A percentile compares a stretch with the other conserved stretches of the same genome.
Evolutionary conservation across 1,284 basidiomycete genomes (phyloP).

Genomic region (Microbotryum intermedium): DNA sequence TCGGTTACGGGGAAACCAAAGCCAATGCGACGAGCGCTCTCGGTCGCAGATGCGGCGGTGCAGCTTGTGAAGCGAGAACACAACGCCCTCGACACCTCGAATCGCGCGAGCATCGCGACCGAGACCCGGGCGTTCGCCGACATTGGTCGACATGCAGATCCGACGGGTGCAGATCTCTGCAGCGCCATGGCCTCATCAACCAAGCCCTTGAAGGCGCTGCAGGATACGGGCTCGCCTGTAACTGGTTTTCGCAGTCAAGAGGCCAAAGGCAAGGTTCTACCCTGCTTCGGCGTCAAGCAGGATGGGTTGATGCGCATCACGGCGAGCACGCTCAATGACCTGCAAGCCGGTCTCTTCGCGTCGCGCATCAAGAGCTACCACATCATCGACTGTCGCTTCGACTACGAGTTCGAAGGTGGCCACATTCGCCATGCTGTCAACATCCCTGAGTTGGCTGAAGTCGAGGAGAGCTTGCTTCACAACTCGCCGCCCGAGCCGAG

Average conservation of each 20-base stretch:
- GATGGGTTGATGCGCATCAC: conserved; percentile 92
- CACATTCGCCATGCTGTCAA: conserved; percentile 89
- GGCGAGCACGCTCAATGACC: conserved; percentile 60
- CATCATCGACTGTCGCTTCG: conserved; percentile 93
- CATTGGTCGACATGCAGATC: no score
- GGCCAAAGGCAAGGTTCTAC: conserved; percentile 80
- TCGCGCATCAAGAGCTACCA: conserved; percentile 58
- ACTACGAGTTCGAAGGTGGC: conserved; percentile 90
- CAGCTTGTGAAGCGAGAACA: conserved; percentile 3
- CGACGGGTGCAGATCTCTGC: no score
- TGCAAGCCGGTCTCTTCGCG: conserved; percentile 65
- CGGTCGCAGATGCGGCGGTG: conserved; percentile 24
- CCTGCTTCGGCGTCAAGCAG: conserved; percentile 85
- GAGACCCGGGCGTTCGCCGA: not conserved
- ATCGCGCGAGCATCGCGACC: conserved; percentile 1
- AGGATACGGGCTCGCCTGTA: conserved; percentile 36
- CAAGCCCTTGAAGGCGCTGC: conserved; percentile 5
- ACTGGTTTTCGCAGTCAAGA: conserved; percentile 88
- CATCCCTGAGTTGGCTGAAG: conserved; percentile 69
- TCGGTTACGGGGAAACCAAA: conserved; percentile 20
- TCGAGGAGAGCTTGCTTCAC: conserved; percentile 69
- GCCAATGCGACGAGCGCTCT: conserved; percentile 16
- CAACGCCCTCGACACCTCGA: conserved; percentile 2
- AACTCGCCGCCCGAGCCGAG: conserved; percentile 59
- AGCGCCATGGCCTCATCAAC: not conserved